phyloP scores from a whole-genome alignment of 345 rosid species.

The Boechera stricta region DNA sequence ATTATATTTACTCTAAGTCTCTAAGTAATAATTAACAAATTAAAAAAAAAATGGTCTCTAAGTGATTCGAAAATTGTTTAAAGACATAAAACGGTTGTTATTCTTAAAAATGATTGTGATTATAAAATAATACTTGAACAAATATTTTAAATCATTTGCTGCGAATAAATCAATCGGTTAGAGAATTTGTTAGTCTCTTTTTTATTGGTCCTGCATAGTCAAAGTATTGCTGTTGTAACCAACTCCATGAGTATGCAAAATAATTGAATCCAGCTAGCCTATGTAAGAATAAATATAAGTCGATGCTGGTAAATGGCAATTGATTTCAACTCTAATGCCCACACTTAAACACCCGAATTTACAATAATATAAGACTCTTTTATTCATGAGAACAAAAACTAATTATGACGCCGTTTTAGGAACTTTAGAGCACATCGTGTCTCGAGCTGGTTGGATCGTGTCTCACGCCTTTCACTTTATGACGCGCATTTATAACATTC shows the following conservation, averaged over 20 bases:
- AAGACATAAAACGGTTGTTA: background rate
- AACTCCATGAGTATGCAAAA: conserved; percentile 33
- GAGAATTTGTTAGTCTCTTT: background rate
- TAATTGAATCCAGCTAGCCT: conserved; percentile 44
- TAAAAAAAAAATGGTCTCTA: background rate
- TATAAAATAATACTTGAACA: background rate
- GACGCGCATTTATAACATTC: conserved; percentile 44
- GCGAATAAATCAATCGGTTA: background rate
- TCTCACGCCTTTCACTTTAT: conserved; percentile 41
- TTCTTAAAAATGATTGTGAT: background rate
- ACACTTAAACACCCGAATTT: background rate
- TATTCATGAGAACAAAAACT: background rate
- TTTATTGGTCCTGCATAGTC: conserved; percentile 8
- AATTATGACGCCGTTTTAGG: conserved; percentile 31
- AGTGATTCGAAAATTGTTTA: background rate
- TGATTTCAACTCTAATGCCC: background rate
- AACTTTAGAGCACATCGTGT: conserved; percentile 28
- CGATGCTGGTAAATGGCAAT: background rate
- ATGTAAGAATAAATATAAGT: background rate
- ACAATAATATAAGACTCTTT: background rate
- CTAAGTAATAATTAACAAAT: background rate
- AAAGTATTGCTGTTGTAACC: conserved; percentile 34
- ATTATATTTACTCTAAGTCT: background rate
- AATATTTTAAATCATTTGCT: conserved; percentile 21
- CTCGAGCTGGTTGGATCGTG: conserved; percentile 39